Evolutionary conservation across 1,284 basidiomycete species (phyloP).

Genomic region (Phylloboletellus chloephorus): DNA sequence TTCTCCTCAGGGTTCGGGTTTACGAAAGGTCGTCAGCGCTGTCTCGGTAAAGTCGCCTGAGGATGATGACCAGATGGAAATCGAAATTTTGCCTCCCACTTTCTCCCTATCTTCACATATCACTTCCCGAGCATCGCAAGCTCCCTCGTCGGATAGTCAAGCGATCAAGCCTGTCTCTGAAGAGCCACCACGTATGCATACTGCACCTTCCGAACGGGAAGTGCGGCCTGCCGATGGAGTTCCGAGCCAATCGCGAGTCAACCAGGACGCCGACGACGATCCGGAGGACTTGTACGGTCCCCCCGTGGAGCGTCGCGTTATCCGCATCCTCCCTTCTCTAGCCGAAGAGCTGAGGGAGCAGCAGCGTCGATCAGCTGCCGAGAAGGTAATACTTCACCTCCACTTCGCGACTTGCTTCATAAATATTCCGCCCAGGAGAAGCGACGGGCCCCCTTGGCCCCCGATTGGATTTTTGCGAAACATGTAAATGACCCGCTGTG

Average conservation of each 20-base stretch:
- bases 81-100: slow-evolving; percentile 2
- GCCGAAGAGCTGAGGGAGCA: slow-evolving; percentile 25
- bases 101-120: background rate
- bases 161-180: background rate
- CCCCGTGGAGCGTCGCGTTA: slow-evolving; percentile 24
- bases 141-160: background rate
- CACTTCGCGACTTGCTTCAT: slow-evolving; percentile 1
- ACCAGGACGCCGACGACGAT: slow-evolving; percentile 15
- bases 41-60: slow-evolving; percentile 2
- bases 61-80: slow-evolving; percentile 14
- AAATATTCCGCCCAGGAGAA: slow-evolving; percentile 11
- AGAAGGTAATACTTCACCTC: slow-evolving; percentile 16
- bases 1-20: background rate
- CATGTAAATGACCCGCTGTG: slow-evolving; percentile 22
- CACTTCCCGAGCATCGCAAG: background rate
- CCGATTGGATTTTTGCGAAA: slow-evolving; percentile 24
- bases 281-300: slow-evolving; percentile 27
- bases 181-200: background rate
- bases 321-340: slow-evolving; percentile 26
- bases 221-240: background rate
- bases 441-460: slow-evolving; percentile 17
- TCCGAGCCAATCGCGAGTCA: background rate
- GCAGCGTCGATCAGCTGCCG: slow-evolving; percentile 11
- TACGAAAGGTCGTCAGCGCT: background rate
- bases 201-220: slow-evolving; percentile 1